A percentile compares a stretch with the other conserved stretches of the same genome.
Evolutionary conservation across 345 rosid species (phyloP).

Genomic region (Hibiscus mutabilis): DNA sequence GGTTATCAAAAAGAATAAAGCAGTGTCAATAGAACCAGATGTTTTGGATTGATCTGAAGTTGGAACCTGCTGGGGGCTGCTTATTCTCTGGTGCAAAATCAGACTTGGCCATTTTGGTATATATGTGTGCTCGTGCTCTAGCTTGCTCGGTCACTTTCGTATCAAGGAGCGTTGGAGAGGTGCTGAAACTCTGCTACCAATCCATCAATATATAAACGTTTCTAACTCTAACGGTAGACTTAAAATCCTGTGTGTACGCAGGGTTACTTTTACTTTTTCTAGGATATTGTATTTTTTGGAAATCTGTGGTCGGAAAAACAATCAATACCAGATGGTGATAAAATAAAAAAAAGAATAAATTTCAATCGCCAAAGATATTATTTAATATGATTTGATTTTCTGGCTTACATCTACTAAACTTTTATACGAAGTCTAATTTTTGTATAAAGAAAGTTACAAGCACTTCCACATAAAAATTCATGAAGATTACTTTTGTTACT

Average conservation of each 20-base stretch:
- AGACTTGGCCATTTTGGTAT: constrained; percentile 18
- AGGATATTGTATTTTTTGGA: too few relatives aligned
- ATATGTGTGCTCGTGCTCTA: too few relatives aligned
- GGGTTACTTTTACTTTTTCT: neutral
- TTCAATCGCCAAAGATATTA: too few relatives aligned
- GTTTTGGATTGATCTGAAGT: neutral
- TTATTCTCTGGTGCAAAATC: constrained; percentile 11
- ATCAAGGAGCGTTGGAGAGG: neutral
- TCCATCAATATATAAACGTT: neutral
- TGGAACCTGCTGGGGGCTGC: constrained; percentile 25
- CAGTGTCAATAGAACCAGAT: neutral
- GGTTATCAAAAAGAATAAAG: neutral
- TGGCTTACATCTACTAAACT: too few relatives aligned
- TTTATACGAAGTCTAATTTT: too few relatives aligned
- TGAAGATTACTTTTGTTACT: too few relatives aligned
- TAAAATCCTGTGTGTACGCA: neutral
- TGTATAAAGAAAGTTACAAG: too few relatives aligned
- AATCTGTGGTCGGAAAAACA: too few relatives aligned
- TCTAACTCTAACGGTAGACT: neutral
- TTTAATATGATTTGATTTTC: too few relatives aligned
- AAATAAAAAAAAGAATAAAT: too few relatives aligned
- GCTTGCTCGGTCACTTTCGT: neutral
- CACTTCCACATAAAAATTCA: too few relatives aligned
- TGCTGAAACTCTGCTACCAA: neutral
- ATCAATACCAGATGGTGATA: too few relatives aligned